Conservation (phyloP, 331 rosid species). For the Saraca asoca region DNA sequence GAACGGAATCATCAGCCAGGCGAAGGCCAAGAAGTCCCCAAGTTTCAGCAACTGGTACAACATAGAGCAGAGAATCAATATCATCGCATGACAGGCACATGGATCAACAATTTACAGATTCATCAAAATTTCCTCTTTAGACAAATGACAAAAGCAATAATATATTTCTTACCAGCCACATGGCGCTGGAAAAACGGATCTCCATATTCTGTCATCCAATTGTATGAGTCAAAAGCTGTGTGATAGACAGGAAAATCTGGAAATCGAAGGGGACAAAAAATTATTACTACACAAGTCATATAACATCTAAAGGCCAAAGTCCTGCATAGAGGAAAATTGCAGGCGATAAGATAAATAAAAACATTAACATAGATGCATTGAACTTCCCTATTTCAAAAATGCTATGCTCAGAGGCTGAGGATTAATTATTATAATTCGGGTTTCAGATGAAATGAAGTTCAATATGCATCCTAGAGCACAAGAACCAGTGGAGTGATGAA, state of each 20-base stretch:
- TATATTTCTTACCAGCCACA: conserved; percentile 65
- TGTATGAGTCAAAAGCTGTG: conserved; percentile 85
- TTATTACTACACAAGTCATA: conserved; percentile 16
- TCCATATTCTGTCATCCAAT: conserved; percentile 84
- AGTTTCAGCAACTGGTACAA: conserved; percentile 69
- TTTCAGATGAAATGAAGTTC: conserved; percentile 14
- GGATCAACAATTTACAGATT: conserved; percentile 10
- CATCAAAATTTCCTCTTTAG: background rate
- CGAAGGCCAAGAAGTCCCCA: conserved; percentile 94
- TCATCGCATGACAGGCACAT: background rate
- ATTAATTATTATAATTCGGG: conserved; percentile 9
- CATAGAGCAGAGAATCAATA: conserved; percentile 28
- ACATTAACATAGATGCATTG: background rate
- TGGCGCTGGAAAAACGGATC: conserved; percentile 92
- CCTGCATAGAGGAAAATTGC: background rate
- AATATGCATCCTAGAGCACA: background rate
- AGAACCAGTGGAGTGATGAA: background rate
- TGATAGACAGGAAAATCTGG: conserved; percentile 94
- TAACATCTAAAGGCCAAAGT: background rate
- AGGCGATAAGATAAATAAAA: background rate
- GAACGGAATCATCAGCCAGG: conserved; percentile 75
- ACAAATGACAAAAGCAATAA: background rate
- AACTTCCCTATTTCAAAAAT: background rate
- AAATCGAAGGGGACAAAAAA: background rate
- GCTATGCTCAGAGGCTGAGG: background rate